Base-by-base conservation (phyloP, 139 green algal species). In the Klebsormidium nitens region DNA sequence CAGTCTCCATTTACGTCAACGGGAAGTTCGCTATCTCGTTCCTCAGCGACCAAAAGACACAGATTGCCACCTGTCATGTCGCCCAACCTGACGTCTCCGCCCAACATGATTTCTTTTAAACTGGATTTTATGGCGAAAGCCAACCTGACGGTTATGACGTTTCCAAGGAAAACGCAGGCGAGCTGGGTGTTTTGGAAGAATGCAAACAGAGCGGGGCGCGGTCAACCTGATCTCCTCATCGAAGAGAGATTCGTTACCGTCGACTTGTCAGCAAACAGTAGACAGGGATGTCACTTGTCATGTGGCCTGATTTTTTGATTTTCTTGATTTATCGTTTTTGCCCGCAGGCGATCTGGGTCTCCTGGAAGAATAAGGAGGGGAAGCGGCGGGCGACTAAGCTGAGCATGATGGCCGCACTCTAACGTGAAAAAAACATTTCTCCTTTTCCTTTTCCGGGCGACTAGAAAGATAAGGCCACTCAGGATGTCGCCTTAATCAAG, bases 371-470 rank as follows among this genome's bases (percentile, higher is more conserved):
- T 75, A 75, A 38, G 48, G 37, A 14, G 31, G 32, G 1, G 48
- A 69, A 23, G 32, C 29, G 34, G 11, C 37, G 36, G 57, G 29
- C 8, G 5, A 48, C 40, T 8, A 75, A 68, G 31, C 31, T 36
- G 14, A n/a, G 39, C 17, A 75, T 75, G 74, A 71, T 76, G 37
- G 59, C 48, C 19, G 55, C 48, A 29, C 29, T 76, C 42, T 36
- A 76, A 50, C 39, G 19, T 1, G 23, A 74, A 28, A 42, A 66
- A 8, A 58, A 31, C 46, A 31, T 23, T 55, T 55, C 46, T 23
- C 23, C 46, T 55, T 55, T 23, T 64, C n/a, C n/a, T 44, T 62
- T 19, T 48, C n/a, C 23, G 56, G n/a, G n/a, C n/a, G n/a, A n/a
- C n/a, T n/a, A n/a, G n/a, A n/a, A n/a, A n/a, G n/a, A n/a, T n/a